Base-by-base conservation (phyloP, 1,284 basidiomycete species). In the Butyriboletus regius region DNA sequence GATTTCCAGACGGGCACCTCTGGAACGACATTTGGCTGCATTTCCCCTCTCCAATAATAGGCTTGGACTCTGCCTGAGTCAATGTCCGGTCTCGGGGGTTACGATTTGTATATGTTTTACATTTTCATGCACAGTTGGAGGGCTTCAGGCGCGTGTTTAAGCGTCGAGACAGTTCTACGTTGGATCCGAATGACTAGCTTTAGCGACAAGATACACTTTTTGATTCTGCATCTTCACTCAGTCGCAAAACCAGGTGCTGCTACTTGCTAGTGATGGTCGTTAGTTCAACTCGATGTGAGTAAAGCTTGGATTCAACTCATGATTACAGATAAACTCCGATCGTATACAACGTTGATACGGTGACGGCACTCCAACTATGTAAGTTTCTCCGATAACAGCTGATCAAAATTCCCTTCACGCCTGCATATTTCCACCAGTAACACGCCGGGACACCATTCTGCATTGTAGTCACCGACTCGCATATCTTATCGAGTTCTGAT, bases 11-110 rank as follows among this genome's bases (percentile, higher is more conserved):
- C 39, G 6, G 39, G 50, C 15, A 44, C 26, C 0, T 50, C 67
- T 14, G 37, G 43, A 1, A 48, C 66, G 13, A 59, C 66, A 24
- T 68, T 68, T 51, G 40, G 69, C 2, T 68, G 69, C 24, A 17
- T 2, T 5, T 70, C 66, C 1, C 66, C 66, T 5, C 35, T 70
- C 5, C 46, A 54, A 7, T 58, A 20, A 46, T 18, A 15, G 34
- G 39, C 15, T 18, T 7, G 22, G 8, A 28, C 9, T 24, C 14
- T 31, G 7, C 6, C 9, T 28, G 14, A 7, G 10, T 20, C 18
- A 9, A n/a, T 5, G 13, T 31, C 17, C 20, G 22, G 13, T 44
- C 40, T 43, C 17, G 13, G 5, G 7, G 3, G 13, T 5, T 9
- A 43, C 12, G 3, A 41, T 14, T 3, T n/a, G 28, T 12, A 29